Base-by-base conservation (phyloP, 805 yeast species). In the Kluyveromyces siamensis region DNA sequence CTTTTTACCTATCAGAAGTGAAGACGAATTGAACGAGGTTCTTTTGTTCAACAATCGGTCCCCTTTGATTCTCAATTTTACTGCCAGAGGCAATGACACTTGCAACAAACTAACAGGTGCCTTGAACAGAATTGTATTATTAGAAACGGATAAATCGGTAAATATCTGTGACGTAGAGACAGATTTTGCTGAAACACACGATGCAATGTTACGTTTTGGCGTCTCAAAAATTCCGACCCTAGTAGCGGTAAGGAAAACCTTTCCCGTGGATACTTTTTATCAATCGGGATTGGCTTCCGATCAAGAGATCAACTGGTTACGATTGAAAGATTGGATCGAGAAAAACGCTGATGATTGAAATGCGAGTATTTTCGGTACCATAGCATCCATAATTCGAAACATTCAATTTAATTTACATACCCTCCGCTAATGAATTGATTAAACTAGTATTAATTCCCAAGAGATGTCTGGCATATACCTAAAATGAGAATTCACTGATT, bases 11-110 rank as follows among this genome's bases (percentile, higher is more conserved):
- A 69, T 87, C 17, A 71, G 81, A 52, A 71, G 75, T 48, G 75
- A 76, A 18, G 66, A 71, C 46, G 95, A 87, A 55, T 65, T 87
- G 41, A 79, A 81, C 46, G 74, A 76, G 36, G 56, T 76, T 27
- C 55, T 81, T 37, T 60, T 80, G 30, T 62, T 71, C 27, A 65
- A 62, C 40, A 68, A 74, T 48, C 75, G 78, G 49, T 73, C 75
- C 40, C 93, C 95, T 1, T 65, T 85, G 48, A 63, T 87, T 42
- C 70, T 86, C 57, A 83, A 87, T 63, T 87, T 87, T 67, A 84
- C 89, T 1, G 70, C 77, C 40, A 60, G 79, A 48, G 87, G 87
- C 9, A 87, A 84, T 55, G 69, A 75, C 2, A 69, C 74, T 21
- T 79, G 84, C 51, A 80, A 83, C 59, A 73, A 73, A 50, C 72